These are phyloP conservation scores for Naegleria gruberi DNA, from an alignment of 208 protist species.

Conservation along the genomic window DNA sequence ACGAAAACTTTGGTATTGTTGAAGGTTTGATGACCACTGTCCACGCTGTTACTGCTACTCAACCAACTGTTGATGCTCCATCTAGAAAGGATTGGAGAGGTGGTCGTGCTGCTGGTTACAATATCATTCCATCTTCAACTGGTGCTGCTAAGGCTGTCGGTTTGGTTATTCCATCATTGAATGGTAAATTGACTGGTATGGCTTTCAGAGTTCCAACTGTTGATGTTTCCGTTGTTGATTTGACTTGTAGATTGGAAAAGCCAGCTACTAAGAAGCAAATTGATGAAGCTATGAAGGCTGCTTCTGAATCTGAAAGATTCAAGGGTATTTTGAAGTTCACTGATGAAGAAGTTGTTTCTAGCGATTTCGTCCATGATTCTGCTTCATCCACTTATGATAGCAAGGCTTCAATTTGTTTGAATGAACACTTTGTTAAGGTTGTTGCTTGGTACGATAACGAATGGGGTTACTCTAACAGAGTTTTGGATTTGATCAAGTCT, in stretches of 20 bases:
- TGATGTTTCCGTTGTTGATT: conserved; percentile 97
- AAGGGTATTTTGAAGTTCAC: conserved; percentile 95
- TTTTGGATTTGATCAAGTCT: conserved; percentile 89
- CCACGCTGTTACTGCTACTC: conserved; percentile 96
- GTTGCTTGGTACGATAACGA: conserved; percentile 99
- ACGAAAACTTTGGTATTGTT: conserved; percentile 91
- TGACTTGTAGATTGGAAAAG: conserved; percentile 84
- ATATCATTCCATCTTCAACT: conserved; percentile 99
- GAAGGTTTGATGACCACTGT: conserved; percentile 98
- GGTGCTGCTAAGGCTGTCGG: conserved; percentile 97
- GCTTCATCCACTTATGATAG: conserved; percentile 95
- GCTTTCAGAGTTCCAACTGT: conserved; percentile 95
- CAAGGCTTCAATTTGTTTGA: conserved; percentile 88
- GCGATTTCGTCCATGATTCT: conserved; percentile 90
- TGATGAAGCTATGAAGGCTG: conserved; percentile 79
- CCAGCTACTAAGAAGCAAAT: conserved; percentile 90
- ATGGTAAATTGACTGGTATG: conserved; percentile 89
- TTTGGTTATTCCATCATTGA: conserved; percentile 76
- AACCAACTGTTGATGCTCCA: conserved; percentile 95
- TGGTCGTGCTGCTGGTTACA: conserved; percentile 80
- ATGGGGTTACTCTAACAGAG: conserved; percentile 95
- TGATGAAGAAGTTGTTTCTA: conserved; percentile 95
- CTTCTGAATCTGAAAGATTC: conserved; percentile 64
- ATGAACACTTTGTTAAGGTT: conserved; percentile 97
- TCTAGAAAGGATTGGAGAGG: conserved; percentile 95